These are phyloP conservation scores for Microdochium paspali DNA, from an alignment of 2,329 filamentous ascomycete genomes.

Conservation along the genomic window DNA sequence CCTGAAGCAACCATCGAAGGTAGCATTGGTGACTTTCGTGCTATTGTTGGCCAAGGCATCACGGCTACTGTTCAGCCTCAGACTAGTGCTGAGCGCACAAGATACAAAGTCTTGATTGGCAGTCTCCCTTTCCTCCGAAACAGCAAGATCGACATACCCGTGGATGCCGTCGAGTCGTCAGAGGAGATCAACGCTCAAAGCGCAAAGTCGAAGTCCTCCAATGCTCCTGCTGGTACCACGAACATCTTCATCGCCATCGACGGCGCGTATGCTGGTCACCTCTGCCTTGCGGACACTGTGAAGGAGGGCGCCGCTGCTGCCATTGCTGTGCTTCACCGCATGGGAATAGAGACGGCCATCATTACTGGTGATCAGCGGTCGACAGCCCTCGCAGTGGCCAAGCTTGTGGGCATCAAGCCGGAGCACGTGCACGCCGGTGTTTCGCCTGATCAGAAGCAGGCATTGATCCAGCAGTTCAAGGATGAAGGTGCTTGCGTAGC, in stretches of 20 bases:
- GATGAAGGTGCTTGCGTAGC: slow-evolving; percentile 67
- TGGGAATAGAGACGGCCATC: slow-evolving; percentile 82
- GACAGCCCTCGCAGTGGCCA: slow-evolving; percentile 76
- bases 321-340: slow-evolving; percentile 70
- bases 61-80: slow-evolving; percentile 73
- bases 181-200: slow-evolving; percentile 45
- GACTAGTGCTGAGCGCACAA: slow-evolving; percentile 53
- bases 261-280: slow-evolving; percentile 66
- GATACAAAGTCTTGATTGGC: slow-evolving; percentile 75
- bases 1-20: slow-evolving; percentile 71
- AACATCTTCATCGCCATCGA: slow-evolving; percentile 89
- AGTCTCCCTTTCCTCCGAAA: slow-evolving; percentile 70
- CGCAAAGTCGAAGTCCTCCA: slow-evolving; percentile 23
- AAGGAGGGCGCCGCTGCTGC: slow-evolving; percentile 78
- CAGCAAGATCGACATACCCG: slow-evolving; percentile 57
- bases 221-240: slow-evolving; percentile 59
- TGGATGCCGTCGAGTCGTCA: slow-evolving; percentile 52
- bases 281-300: slow-evolving; percentile 82
- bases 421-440: slow-evolving; percentile 79
- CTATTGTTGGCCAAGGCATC: slow-evolving; percentile 76
- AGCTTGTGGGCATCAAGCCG: slow-evolving; percentile 67
- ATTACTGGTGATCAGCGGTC: slow-evolving; percentile 87
- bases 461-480: slow-evolving; percentile 72
- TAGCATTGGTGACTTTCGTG: slow-evolving; percentile 75
- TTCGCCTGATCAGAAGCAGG: slow-evolving; percentile 83